Evolutionary conservation across 129 eudicot species (phyloP).

Genomic region (Artemisia tridentata): DNA sequence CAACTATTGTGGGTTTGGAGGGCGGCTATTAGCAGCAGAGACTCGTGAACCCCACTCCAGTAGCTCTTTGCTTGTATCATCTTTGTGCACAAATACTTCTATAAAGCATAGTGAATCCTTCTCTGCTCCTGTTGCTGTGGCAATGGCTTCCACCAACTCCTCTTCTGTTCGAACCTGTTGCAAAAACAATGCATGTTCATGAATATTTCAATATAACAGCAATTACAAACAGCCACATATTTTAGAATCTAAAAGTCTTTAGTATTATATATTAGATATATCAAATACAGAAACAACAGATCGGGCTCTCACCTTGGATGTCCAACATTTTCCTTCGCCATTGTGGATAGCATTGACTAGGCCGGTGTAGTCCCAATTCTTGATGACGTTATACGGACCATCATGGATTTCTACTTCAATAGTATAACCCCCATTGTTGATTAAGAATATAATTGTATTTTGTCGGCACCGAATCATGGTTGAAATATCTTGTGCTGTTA

Average conservation of each 20-base stretch:
- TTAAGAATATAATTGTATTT: conserved; percentile 37
- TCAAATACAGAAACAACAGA: not conserved
- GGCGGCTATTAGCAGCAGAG: conserved; percentile 75
- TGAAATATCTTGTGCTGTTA: conserved; percentile 39
- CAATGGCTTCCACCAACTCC: conserved; percentile 64
- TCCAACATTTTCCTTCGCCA: conserved; percentile 84
- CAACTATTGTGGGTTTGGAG: conserved; percentile 79
- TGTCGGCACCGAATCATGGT: conserved; percentile 36
- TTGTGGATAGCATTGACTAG: conserved; percentile 81
- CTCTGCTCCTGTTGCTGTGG: conserved; percentile 46
- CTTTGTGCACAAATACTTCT: conserved; percentile 74
- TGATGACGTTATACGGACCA: conserved; percentile 90
- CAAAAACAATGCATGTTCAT: not conserved
- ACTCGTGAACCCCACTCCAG: conserved; percentile 96
- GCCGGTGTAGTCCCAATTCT: conserved; percentile 86
- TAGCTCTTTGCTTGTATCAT: conserved; percentile 89
- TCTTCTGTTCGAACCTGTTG: conserved; percentile 74
- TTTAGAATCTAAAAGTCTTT: not conserved
- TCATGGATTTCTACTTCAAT: conserved; percentile 97
- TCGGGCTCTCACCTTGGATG: conserved; percentile 59
- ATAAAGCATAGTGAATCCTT: conserved; percentile 81
- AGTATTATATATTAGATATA: not conserved
- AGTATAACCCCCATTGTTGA: conserved; percentile 95
- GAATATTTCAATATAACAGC: not conserved
- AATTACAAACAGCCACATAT: not conserved